Evolutionary conservation across 345 rosid species (phyloP), one percentile per base, ranked within the genome.

Genomic region (Fremontodendron californicum): DNA sequence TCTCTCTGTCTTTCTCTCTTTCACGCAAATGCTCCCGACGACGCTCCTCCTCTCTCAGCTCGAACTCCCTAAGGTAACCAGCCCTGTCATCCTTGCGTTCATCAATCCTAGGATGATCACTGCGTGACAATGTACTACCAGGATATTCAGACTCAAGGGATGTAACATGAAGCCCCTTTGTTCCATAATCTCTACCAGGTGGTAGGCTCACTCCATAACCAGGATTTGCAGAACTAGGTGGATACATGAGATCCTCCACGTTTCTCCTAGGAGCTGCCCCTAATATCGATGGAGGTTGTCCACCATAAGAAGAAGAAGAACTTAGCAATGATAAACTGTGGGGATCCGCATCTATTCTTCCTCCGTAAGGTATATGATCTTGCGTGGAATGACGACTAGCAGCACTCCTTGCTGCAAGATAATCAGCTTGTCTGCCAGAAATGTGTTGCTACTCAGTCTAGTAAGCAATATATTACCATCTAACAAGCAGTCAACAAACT

Each of bases 161-260:
- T 25, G 90, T 70, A 78, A 85, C 89, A 72, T 88, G 97, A 48
- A 93, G 89, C 78, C 93, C 95, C 86, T 93, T 96, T 78, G 93
- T 74, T 62, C 94, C 96, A 85, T 94, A 94, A 81, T 96, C 95
- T 84, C 98, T 87, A 40, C 98, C 97, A 74, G 99, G 98, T 85
- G 99, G 99, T 80, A 96, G 83, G 86, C 99, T 96, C 79, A 96
- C 97, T 43, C 97, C 98, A 85, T 96, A 94, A 70, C 98, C 99
- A 18, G 99, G 99, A 84, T 96, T 94, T 40, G 93, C 83, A 52
- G 94, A 86, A 75, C 85, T 85, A 71, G 89, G 94, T 61, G 87
- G 75, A 79, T 92, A 86, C n/a, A 88, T 62, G 73, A 90, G 86
- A 77, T 96, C 97, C 49, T 96, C 99, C 68, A 86, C 83, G 75